Conservation (phyloP, 805 yeast genomes). For the Yarrowia sp. region DNA sequence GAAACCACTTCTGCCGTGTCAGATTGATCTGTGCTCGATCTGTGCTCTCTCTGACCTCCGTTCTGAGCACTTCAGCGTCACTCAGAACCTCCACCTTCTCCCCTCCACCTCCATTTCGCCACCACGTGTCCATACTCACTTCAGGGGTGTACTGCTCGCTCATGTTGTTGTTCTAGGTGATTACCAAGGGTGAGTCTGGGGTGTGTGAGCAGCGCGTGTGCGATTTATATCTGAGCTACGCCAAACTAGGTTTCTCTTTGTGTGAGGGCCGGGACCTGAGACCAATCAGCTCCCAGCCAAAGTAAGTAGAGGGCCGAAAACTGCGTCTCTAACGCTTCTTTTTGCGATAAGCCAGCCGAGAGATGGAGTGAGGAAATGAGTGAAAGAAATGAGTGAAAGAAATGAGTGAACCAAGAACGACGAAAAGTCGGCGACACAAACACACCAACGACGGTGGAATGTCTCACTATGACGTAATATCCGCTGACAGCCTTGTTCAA, state of each 20-base stretch:
- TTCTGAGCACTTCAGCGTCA: no score
- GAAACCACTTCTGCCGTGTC: no score
- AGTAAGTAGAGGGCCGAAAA: slow-evolving; percentile 13
- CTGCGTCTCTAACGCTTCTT: slow-evolving; percentile 13
- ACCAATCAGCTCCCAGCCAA: slow-evolving; percentile 11
- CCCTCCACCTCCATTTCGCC: background rate
- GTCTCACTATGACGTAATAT: no score
- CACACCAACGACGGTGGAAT: no score
- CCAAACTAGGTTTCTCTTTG: slow-evolving; percentile 33
- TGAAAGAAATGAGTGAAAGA: no score
- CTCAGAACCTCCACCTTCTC: no score
- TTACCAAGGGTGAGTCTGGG: slow-evolving; percentile 1
- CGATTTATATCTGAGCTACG: slow-evolving; percentile 12
- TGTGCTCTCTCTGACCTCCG: no score
- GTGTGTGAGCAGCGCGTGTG: background rate
- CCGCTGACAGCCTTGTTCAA: no score
- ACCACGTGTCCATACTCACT: slow-evolving; percentile 10
- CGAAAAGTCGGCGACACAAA: no score
- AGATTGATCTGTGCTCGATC: no score
- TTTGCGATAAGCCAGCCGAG: background rate
- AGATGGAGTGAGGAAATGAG: no score
- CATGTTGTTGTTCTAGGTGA: slow-evolving; percentile 8
- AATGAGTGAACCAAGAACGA: no score
- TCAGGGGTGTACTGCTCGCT: slow-evolving; percentile 37
- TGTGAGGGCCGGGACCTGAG: background rate